A percentile compares a stretch with the other conserved stretches of the same genome.
phyloP scores from a whole-genome alignment of 176 grass and related monocot genomes.

The Metroxylon sagu region DNA sequence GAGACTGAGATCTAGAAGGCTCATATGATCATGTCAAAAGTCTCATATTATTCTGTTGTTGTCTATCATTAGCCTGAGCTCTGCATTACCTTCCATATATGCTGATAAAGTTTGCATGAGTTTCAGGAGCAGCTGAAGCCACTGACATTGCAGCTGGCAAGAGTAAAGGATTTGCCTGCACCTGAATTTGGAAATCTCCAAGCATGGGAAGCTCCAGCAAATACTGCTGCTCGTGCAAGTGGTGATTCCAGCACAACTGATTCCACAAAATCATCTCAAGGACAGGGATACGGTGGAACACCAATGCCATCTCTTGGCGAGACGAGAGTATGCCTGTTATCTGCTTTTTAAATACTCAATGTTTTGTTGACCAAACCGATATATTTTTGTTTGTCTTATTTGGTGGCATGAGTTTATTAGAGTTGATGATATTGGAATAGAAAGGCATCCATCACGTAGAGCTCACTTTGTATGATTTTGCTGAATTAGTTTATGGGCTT shows the following conservation, averaged over 20 bases:
- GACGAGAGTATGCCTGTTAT: conserved; percentile 50
- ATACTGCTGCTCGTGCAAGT: conserved; percentile 36
- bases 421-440: no score
- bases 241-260: conserved; percentile 55
- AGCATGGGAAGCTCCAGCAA: conserved; percentile 79
- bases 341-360: background rate
- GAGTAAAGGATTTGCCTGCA: conserved; percentile 78
- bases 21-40: no score
- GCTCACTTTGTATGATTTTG: no score
- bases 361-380: no score
- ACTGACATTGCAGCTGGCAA: conserved; percentile 51
- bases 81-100: no score
- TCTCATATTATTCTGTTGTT: no score
- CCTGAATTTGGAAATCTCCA: conserved; percentile 94
- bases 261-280: conserved; percentile 56
- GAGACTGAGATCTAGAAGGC: no score
- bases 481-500: no score
- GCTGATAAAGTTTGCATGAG: conserved; percentile 4
- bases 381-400: no score
- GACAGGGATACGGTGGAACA: conserved; percentile 68
- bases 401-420: no score
- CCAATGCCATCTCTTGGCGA: conserved; percentile 85
- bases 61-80: no score
- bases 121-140: conserved; percentile 88
- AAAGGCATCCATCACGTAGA: no score